Percentiles rank a stretch among this genome's conserved stretches.
phyloP scores from a whole-genome alignment of 306 rosid species.

The Rosa chinensis region DNA sequence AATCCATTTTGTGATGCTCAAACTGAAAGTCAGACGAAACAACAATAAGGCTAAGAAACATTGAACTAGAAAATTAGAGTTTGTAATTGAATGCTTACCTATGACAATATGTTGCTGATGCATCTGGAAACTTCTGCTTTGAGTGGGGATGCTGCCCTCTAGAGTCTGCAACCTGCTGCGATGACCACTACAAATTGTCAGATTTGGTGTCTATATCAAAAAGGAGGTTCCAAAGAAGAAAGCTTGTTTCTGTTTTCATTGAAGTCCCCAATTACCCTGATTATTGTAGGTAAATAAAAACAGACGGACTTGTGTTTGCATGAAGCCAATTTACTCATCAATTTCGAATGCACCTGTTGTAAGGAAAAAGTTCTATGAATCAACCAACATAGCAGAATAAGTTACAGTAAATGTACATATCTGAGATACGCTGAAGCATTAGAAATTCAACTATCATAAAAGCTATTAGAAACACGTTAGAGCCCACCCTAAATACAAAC shows the following conservation, averaged over 20 bases:
- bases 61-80: neutral
- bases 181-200: slow-evolving; percentile 45
- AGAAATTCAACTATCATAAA: no score
- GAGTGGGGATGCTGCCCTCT: slow-evolving; percentile 95
- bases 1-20: slow-evolving; percentile 94
- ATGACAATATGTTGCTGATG: slow-evolving; percentile 60
- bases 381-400: no score
- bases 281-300: neutral
- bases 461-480: no score
- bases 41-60: slow-evolving; percentile 14
- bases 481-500: no score
- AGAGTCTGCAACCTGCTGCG: slow-evolving; percentile 85
- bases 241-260: neutral
- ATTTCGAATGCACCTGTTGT: no score
- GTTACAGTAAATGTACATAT: no score
- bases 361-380: no score
- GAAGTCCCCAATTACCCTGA: neutral
- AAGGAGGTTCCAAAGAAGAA: neutral
- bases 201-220: neutral
- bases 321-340: no score
- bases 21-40: slow-evolving; percentile 50
- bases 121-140: slow-evolving; percentile 56
- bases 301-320: neutral
- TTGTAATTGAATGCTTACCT: neutral
- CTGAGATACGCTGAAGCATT: no score